These are phyloP conservation scores for Dissophora ornata DNA, from an alignment of 192 early-diverging fungal genomes.

Conservation along the genomic window DNA sequence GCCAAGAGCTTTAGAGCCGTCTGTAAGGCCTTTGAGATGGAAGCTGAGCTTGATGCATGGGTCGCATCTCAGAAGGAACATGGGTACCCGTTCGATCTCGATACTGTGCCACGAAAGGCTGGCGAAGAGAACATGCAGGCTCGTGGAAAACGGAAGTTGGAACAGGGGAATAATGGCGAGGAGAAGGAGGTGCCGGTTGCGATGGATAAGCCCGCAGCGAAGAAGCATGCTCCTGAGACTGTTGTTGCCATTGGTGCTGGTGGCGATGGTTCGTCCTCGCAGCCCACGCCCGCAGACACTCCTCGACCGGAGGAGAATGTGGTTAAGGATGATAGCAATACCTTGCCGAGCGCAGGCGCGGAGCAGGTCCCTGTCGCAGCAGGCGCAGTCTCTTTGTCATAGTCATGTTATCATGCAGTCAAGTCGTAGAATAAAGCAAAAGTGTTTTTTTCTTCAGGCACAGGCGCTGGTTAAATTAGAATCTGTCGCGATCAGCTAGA, in stretches of 20 bases:
- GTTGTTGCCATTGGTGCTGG: no score
- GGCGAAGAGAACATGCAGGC: background rate
- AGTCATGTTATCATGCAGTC: no score
- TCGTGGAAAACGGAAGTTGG: slow-evolving; percentile 18
- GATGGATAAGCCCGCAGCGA: background rate
- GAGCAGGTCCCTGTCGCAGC: slow-evolving; percentile 3
- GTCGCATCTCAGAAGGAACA: slow-evolving; percentile 20
- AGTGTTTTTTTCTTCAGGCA: no score
- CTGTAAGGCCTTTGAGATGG: slow-evolving; percentile 56
- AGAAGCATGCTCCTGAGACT: slow-evolving; percentile 21
- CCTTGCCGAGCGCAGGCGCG: slow-evolving; percentile 23
- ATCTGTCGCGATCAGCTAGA: no score
- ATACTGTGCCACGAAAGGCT: slow-evolving; percentile 17
- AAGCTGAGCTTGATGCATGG: slow-evolving; percentile 41
- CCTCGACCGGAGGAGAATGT: slow-evolving; percentile 2
- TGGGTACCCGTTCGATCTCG: slow-evolving; percentile 37
- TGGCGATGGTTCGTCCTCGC: slow-evolving; percentile 12
- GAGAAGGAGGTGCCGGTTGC: background rate
- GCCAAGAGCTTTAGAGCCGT: slow-evolving; percentile 66
- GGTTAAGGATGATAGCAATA: background rate
- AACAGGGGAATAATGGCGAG: background rate
- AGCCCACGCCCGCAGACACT: slow-evolving; percentile 29
- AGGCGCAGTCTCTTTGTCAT: background rate
- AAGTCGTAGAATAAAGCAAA: background rate
- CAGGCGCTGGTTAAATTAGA: no score